Conservation (phyloP, 768 basidiomycete genomes). For the Russula vinacea region DNA sequence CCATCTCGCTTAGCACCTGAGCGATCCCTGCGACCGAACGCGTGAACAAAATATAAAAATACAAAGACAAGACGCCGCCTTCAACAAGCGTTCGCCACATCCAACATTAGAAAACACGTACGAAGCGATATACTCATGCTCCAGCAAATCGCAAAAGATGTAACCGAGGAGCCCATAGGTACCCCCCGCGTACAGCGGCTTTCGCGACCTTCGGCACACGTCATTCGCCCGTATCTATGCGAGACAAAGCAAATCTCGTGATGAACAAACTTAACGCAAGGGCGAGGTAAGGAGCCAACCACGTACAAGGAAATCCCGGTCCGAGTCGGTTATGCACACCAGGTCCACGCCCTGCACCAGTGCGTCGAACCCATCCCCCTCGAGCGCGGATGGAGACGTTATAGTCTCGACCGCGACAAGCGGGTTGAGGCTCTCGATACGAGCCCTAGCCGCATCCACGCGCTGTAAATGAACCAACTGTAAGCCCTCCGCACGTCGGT, state of each 20-base stretch:
- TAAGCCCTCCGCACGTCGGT: slow-evolving; percentile 37
- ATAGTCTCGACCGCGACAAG: slow-evolving; percentile 78
- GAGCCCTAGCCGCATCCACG: slow-evolving; percentile 76
- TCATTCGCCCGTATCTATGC: slow-evolving; percentile 72
- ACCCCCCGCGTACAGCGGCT: slow-evolving; percentile 89
- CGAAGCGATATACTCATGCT: slow-evolving; percentile 84
- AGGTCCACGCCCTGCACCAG: slow-evolving; percentile 71
- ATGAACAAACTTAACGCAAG: slow-evolving; percentile 15
- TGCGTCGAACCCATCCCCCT: slow-evolving; percentile 52
- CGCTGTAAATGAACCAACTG: slow-evolving; percentile 51
- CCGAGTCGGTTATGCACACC: slow-evolving; percentile 83
- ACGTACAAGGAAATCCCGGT: slow-evolving; percentile 66
- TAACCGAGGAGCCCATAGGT: slow-evolving; percentile 89
- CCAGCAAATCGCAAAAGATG: slow-evolving; percentile 89
- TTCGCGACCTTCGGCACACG: slow-evolving; percentile 67
- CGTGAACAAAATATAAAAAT: slow-evolving; percentile 18
- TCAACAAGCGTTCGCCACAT: slow-evolving; percentile 1
- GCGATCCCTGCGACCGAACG: slow-evolving; percentile 50
- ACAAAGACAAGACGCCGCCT: not conserved
- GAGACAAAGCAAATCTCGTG: not conserved
- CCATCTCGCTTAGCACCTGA: slow-evolving; percentile 51
- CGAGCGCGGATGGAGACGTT: slow-evolving; percentile 47
- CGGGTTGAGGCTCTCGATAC: slow-evolving; percentile 89
- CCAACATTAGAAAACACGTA: slow-evolving; percentile 42
- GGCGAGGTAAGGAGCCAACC: not conserved